Percentiles rank a stretch among this genome's conserved stretches.
Conservation (phyloP, 2,329 filamentous ascomycete genomes). For the Arthrobotrys conoides region DNA sequence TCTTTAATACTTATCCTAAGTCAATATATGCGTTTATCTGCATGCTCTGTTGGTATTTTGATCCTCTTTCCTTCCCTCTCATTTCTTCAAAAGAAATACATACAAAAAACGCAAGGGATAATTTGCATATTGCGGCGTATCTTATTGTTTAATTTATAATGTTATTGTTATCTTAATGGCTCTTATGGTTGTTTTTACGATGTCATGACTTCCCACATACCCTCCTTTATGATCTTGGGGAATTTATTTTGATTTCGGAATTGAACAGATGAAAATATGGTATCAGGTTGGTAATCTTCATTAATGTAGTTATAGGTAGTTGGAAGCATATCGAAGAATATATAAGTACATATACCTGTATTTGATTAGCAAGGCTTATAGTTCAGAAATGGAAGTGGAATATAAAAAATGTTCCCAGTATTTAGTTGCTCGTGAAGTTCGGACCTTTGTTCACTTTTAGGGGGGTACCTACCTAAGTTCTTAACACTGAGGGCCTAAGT, state of each 20-base stretch:
- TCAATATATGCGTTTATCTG: not conserved
- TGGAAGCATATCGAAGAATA: not conserved
- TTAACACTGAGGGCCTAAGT: too few relatives aligned
- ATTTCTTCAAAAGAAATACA: not conserved
- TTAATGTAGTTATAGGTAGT: not conserved
- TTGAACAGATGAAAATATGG: not conserved
- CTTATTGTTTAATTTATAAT: slow-evolving; percentile 31
- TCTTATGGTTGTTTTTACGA: not conserved
- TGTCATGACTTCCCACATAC: slow-evolving; percentile 7
- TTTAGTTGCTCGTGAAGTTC: too few relatives aligned
- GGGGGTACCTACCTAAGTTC: too few relatives aligned
- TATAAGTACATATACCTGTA: not conserved
- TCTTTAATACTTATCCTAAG: slow-evolving; percentile 5
- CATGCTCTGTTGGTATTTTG: not conserved
- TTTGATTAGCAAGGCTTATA: not conserved
- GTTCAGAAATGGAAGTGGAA: too few relatives aligned
- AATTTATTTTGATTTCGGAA: slow-evolving; percentile 9
- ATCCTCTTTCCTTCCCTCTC: not conserved
- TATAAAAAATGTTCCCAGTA: too few relatives aligned
- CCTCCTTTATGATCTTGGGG: slow-evolving; percentile 4
- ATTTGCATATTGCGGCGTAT: slow-evolving; percentile 17
- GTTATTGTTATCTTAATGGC: not conserved
- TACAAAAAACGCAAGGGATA: not conserved
- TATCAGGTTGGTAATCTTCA: not conserved
- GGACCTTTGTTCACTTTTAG: too few relatives aligned